Conservation (phyloP, 495 filamentous ascomycete species). For the Elasticomyces elasticus region DNA sequence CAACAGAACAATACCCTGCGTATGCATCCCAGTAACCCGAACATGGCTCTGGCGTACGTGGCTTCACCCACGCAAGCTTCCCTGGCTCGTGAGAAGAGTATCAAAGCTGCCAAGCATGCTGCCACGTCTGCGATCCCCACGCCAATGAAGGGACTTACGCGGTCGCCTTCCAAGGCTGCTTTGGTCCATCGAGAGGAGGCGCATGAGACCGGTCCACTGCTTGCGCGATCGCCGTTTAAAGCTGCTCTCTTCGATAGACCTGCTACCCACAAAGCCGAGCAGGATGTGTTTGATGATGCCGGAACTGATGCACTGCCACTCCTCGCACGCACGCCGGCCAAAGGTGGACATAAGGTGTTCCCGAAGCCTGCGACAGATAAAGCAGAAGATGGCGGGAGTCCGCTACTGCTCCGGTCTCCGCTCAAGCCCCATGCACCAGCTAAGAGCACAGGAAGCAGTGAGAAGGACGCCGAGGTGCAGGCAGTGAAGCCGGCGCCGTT, state of each 20-base stretch:
- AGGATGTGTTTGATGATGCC: background rate
- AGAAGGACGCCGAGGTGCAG: too few species aligned
- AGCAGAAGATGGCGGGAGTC: background rate
- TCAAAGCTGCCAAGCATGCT: conserved; percentile 46
- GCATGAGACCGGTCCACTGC: conserved; percentile 5
- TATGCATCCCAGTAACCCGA: conserved; percentile 29
- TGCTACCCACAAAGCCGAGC: background rate
- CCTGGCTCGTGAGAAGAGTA: conserved; percentile 50
- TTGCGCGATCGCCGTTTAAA: conserved; percentile 29
- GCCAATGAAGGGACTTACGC: conserved; percentile 34
- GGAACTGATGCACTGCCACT: too few species aligned
- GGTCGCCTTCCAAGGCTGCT: conserved; percentile 5
- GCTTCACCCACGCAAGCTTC: conserved; percentile 78
- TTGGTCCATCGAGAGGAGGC: conserved; percentile 3
- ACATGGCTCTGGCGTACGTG: conserved; percentile 39
- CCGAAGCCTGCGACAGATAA: conserved; percentile 23
- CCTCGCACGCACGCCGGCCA: too few species aligned
- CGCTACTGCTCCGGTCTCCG: conserved; percentile 6
- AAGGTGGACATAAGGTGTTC: too few species aligned
- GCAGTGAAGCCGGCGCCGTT: too few species aligned
- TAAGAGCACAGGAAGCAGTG: too few species aligned
- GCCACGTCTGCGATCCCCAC: conserved; percentile 53
- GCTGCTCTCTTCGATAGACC: conserved; percentile 21
- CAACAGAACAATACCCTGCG: conserved; percentile 28
- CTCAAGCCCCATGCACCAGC: background rate